These are phyloP conservation scores for Zoysia pacifica DNA, from an alignment of 176 grass and related monocot species.

Conservation along the genomic window DNA sequence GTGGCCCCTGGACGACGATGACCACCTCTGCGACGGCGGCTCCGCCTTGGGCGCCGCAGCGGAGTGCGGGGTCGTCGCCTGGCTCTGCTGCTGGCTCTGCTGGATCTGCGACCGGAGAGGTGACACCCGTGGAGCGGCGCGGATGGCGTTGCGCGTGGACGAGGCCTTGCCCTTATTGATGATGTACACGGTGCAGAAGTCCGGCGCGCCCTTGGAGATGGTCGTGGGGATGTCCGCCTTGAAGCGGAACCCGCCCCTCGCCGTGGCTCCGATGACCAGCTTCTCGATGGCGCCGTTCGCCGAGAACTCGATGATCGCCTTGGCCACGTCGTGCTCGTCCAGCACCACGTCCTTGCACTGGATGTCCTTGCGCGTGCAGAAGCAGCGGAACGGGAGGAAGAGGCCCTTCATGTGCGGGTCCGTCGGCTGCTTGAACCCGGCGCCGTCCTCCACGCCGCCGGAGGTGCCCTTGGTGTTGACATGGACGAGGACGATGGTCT, in stretches of 20 bases:
- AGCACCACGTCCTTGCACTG: conserved; percentile 77
- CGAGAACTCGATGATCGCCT: conserved; percentile 66
- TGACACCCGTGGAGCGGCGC: conserved; percentile 62
- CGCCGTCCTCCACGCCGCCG: conserved; percentile 45
- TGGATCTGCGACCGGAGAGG: conserved; percentile 61
- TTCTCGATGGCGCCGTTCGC: conserved; percentile 62
- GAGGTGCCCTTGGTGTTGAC: conserved; percentile 72
- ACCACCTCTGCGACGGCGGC: conserved; percentile 33
- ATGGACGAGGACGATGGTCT: conserved; percentile 76
- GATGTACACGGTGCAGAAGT: conserved; percentile 81
- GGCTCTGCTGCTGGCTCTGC: background rate
- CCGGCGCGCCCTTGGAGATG: conserved; percentile 71
- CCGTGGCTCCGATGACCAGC: conserved; percentile 66
- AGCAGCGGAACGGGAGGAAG: conserved; percentile 84
- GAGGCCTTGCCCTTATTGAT: conserved; percentile 77
- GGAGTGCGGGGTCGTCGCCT: background rate
- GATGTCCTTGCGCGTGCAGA: conserved; percentile 80
- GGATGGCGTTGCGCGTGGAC: conserved; percentile 51
- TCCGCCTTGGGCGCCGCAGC: background rate
- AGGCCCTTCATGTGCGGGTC: conserved; percentile 57
- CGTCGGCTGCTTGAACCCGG: conserved; percentile 61
- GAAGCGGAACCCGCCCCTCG: conserved; percentile 70
- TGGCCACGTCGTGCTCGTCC: conserved; percentile 75
- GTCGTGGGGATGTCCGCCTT: conserved; percentile 67
- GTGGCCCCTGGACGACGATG: conserved; percentile 37